phyloP scores from a whole-genome alignment of 2,329 filamentous ascomycete species.

The Zarea fungicola region DNA sequence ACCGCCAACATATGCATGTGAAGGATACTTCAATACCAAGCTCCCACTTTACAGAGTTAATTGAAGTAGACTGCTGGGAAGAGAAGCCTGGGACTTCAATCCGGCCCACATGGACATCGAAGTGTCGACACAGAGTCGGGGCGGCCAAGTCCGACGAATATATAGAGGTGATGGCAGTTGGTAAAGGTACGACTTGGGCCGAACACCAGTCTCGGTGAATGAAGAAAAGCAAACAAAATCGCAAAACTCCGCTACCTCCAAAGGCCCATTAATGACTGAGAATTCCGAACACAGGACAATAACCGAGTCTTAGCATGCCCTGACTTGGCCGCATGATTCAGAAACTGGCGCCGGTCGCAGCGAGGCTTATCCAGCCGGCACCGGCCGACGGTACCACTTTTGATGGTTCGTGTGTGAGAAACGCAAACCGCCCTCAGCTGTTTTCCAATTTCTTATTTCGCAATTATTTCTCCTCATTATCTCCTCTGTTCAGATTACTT shows the following conservation, averaged over 20 bases:
- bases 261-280: neutral
- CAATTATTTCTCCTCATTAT: too few relatives aligned
- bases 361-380: constrained; percentile 6
- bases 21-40: neutral
- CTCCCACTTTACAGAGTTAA: neutral
- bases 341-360: neutral
- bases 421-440: neutral
- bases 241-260: neutral
- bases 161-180: neutral
- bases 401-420: neutral
- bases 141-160: constrained; percentile 11
- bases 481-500: too few relatives aligned
- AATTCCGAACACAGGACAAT: neutral
- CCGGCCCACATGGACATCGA: neutral
- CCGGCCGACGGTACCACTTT: constrained; percentile 11
- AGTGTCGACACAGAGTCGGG: neutral
- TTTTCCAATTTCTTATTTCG: neutral
- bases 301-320: neutral
- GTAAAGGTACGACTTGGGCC: neutral
- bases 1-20: neutral
- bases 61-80: neutral
- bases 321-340: too few relatives aligned
- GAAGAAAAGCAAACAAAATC: neutral
- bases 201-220: neutral
- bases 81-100: neutral